A percentile compares a stretch with the other conserved stretches of the same genome.
phyloP scores from a whole-genome alignment of 495 filamentous ascomycete genomes.

The Penicillium coffeae region DNA sequence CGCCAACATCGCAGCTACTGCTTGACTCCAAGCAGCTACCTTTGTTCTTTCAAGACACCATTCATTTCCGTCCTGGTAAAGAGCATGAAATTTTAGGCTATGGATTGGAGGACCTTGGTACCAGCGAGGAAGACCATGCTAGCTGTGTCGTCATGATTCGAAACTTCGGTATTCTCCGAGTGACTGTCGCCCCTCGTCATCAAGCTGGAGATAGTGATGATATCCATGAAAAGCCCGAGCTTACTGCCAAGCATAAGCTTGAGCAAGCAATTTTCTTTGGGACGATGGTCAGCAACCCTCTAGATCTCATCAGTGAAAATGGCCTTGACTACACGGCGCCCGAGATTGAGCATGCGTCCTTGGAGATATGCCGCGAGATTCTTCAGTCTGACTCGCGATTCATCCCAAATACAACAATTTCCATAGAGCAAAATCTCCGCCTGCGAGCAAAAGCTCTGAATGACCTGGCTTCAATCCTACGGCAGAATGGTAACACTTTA shows the following conservation, averaged over 20 bases:
- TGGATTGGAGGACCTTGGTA: slow-evolving; percentile 34
- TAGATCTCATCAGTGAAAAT: slow-evolving; percentile 67
- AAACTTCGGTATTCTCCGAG: slow-evolving; percentile 73
- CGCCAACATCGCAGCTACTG: slow-evolving; percentile 66
- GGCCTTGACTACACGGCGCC: slow-evolving; percentile 57
- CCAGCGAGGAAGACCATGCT: slow-evolving; percentile 46
- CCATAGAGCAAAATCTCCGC: slow-evolving; percentile 75
- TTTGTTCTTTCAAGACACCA: slow-evolving; percentile 72
- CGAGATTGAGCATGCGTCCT: slow-evolving; percentile 74
- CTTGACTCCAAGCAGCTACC: slow-evolving; percentile 54
- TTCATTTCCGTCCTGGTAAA: slow-evolving; percentile 70
- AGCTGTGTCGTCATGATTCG: slow-evolving; percentile 70
- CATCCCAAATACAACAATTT: slow-evolving; percentile 65
- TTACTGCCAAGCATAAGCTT: slow-evolving; percentile 81
- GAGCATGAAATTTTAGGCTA: slow-evolving; percentile 44
- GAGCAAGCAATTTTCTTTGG: slow-evolving; percentile 95
- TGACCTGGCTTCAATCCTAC: slow-evolving; percentile 66
- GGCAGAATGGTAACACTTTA: slow-evolving; percentile 50
- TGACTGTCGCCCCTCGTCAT: slow-evolving; percentile 44
- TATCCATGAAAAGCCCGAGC: slow-evolving; percentile 31
- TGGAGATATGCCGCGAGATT: slow-evolving; percentile 76
- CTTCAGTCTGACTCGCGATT: slow-evolving; percentile 69
- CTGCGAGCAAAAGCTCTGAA: slow-evolving; percentile 64
- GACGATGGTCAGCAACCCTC: slow-evolving; percentile 68
- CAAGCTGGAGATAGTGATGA: slow-evolving; percentile 19